A percentile compares a stretch with the other conserved stretches of the same genome.
phyloP scores from a whole-genome alignment of 257 asterid genomes.

The Solanum tarapatanum region DNA sequence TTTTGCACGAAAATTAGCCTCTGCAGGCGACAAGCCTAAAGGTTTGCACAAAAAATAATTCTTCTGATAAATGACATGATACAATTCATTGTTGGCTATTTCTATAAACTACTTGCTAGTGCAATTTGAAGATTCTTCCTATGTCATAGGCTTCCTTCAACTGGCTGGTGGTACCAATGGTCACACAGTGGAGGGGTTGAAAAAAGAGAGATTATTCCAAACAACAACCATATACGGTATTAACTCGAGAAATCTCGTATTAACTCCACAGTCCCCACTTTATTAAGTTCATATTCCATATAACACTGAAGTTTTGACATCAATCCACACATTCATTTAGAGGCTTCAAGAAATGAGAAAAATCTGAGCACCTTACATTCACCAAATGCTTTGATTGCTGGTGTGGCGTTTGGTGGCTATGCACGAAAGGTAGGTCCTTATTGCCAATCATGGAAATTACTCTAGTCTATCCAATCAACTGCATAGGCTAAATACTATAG shows the following conservation, averaged over 20 bases:
- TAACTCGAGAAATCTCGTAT: constrained; percentile 8
- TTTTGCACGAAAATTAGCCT: constrained; percentile 56
- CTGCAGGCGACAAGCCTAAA: constrained; percentile 39
- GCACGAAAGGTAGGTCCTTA: constrained; percentile 56
- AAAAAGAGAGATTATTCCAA: constrained; percentile 39
- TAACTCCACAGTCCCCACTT: background rate
- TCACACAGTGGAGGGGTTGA: constrained; percentile 69
- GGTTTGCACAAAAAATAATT: constrained; percentile 22
- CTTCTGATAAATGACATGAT: background rate
- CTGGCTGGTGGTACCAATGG: constrained; percentile 90
- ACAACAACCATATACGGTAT: constrained; percentile 41
- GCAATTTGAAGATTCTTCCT: background rate
- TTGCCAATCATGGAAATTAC: background rate
- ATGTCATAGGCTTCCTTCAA: constrained; percentile 62
- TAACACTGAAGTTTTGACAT: background rate
- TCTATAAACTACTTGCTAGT: background rate
- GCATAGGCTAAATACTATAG: background rate
- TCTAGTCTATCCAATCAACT: background rate
- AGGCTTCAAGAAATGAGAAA: constrained; percentile 7
- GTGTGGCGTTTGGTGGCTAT: constrained; percentile 87
- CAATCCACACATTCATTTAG: constrained; percentile 7
- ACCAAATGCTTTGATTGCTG: constrained; percentile 52
- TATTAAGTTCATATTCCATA: background rate
- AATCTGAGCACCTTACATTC: constrained; percentile 6
- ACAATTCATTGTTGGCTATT: background rate